phyloP scores from a whole-genome alignment of 306 rosid species.

The Parietaria judaica region DNA sequence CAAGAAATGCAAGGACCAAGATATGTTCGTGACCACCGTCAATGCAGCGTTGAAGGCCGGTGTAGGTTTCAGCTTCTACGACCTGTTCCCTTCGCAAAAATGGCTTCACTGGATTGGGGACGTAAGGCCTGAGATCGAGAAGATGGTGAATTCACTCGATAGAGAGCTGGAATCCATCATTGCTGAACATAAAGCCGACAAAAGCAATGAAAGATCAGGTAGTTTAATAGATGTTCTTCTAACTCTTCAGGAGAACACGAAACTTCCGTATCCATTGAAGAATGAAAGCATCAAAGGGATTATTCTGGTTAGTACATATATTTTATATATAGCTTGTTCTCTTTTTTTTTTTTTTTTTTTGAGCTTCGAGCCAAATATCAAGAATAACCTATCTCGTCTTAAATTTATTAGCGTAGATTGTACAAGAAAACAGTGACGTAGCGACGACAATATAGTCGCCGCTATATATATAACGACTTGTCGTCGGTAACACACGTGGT shows the following conservation, averaged over 20 bases:
- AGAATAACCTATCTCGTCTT: no score
- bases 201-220: not conserved
- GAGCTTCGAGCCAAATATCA: no score
- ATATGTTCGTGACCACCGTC: not conserved
- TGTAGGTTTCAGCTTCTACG: slow-evolving; percentile 23
- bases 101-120: slow-evolving; percentile 18
- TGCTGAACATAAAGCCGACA: not conserved
- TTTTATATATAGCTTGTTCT: no score
- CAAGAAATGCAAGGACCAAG: slow-evolving; percentile 20
- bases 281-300: slow-evolving; percentile 12
- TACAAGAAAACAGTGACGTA: no score
- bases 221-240: slow-evolving; percentile 15
- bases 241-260: not conserved
- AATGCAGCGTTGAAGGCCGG: not conserved
- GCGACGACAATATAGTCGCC: no score
- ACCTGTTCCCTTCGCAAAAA: slow-evolving; percentile 33
- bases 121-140: slow-evolving; percentile 22
- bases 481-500: no score
- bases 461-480: no score
- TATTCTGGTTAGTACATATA: not conserved
- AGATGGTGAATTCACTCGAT: slow-evolving; percentile 8
- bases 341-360: not conserved
- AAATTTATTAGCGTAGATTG: no score
- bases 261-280: slow-evolving; percentile 2
- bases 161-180: slow-evolving; percentile 8